Percentiles rank a stretch among this genome's conserved stretches.
These are phyloP conservation scores for Hemisphaericaspora xylanilytica DNA, from an alignment of 1,139 yeast genomes.

Conservation along the genomic window DNA sequence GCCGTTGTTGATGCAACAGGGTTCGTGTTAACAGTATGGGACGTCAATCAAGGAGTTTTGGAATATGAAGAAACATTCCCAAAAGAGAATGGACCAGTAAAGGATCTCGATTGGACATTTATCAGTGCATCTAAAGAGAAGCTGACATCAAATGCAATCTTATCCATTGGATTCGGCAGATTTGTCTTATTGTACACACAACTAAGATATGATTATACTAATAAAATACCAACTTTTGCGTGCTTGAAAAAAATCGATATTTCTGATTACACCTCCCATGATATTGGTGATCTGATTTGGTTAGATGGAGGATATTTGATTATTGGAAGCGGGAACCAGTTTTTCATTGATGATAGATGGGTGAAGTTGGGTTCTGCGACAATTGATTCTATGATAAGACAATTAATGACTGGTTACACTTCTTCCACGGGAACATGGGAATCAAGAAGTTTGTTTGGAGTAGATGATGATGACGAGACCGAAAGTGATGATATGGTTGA, in stretches of 20 bases:
- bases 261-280: constrained; percentile 68
- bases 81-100: constrained; percentile 39
- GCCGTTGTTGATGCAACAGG: constrained; percentile 64
- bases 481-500: not conserved
- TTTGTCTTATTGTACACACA: constrained; percentile 73
- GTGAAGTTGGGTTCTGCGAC: constrained; percentile 31
- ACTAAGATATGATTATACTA: constrained; percentile 84
- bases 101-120: constrained; percentile 81
- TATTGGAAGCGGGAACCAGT: constrained; percentile 86
- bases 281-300: constrained; percentile 89
- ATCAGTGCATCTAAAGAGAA: constrained; percentile 38
- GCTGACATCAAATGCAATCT: constrained; percentile 58
- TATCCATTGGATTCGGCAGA: constrained; percentile 73
- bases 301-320: constrained; percentile 73
- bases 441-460: constrained; percentile 51
- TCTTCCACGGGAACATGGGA: constrained; percentile 39
- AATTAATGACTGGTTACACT: constrained; percentile 51
- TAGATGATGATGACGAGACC: constrained; percentile 10
- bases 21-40: constrained; percentile 68
- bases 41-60: constrained; percentile 59
- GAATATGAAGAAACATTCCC: constrained; percentile 56
- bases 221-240: constrained; percentile 71
- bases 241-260: constrained; percentile 74
- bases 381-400: constrained; percentile 37
- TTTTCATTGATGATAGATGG: constrained; percentile 75